Evolutionary conservation across 495 filamentous ascomycete species (phyloP).

Genomic region (Pyrenula aspistea): DNA sequence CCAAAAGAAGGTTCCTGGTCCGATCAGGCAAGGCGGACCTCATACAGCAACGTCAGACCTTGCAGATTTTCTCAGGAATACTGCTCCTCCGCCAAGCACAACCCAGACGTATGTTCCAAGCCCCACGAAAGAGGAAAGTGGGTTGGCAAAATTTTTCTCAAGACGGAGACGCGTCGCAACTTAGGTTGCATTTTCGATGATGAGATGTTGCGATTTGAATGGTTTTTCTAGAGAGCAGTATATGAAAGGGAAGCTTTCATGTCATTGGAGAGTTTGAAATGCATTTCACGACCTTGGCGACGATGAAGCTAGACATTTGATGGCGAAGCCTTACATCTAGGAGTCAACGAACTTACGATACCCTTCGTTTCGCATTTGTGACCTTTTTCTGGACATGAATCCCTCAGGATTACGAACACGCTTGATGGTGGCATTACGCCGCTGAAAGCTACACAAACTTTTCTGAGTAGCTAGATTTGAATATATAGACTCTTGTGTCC

Average conservation of each 20-base stretch:
- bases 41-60: slow-evolving; percentile 55
- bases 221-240: too few relatives aligned
- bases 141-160: slow-evolving; percentile 4
- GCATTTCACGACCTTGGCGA: background rate
- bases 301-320: background rate
- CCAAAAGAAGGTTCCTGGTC: slow-evolving; percentile 3
- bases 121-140: slow-evolving; percentile 4
- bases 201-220: too few relatives aligned
- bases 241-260: too few relatives aligned
- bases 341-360: background rate
- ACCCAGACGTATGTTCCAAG: slow-evolving; percentile 4
- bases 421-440: too few relatives aligned
- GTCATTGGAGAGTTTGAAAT: too few relatives aligned
- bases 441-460: background rate
- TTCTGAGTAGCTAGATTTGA: background rate
- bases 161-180: slow-evolving; percentile 1
- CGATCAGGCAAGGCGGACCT: slow-evolving; percentile 1
- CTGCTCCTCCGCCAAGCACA: slow-evolving; percentile 49
- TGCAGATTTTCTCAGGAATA: slow-evolving; percentile 68
- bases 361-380: background rate
- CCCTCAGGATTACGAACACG: too few relatives aligned
- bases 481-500: too few relatives aligned
- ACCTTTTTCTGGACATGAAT: background rate
- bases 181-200: background rate
- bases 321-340: background rate